phyloP scores from a whole-genome alignment of 169 alveolate genomes.

The Cryptosporidium tyzzeri region DNA sequence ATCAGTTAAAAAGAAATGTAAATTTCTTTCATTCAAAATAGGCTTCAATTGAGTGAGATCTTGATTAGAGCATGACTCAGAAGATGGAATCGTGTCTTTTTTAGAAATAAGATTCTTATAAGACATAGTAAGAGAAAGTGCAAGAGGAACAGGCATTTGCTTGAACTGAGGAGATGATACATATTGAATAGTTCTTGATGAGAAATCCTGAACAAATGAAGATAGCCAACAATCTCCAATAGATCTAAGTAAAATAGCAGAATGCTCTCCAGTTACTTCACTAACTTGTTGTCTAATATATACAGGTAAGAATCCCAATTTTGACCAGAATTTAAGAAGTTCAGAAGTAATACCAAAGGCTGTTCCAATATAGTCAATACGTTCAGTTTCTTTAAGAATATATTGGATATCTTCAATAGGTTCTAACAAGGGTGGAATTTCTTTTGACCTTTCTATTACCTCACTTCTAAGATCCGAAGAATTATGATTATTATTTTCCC shows the following conservation, averaged over 20 bases:
- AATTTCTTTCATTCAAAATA: slow-evolving; percentile 5
- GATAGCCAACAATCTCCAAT: slow-evolving; percentile 69
- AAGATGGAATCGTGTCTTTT: background rate
- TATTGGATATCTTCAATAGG: slow-evolving; percentile 32
- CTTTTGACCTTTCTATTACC: slow-evolving; percentile 28
- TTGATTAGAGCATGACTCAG: background rate
- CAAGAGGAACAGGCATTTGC: slow-evolving; percentile 30
- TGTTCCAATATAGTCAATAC: slow-evolving; percentile 96
- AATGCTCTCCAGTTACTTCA: slow-evolving; percentile 98
- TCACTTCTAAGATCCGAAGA: slow-evolving; percentile 23
- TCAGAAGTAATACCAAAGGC: slow-evolving; percentile 96
- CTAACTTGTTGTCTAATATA: slow-evolving; percentile 94
- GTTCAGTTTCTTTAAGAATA: slow-evolving; percentile 42
- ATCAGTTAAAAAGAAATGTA: slow-evolving; percentile 39
- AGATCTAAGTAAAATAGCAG: slow-evolving; percentile 91
- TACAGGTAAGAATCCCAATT: slow-evolving; percentile 91
- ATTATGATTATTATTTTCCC: background rate
- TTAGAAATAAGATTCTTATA: slow-evolving; percentile 12
- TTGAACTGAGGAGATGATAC: slow-evolving; percentile 59
- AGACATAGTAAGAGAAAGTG: slow-evolving; percentile 49
- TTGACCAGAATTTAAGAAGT: slow-evolving; percentile 95
- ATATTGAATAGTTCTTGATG: slow-evolving; percentile 65
- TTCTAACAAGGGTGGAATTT: slow-evolving; percentile 57
- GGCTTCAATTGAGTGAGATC: slow-evolving; percentile 4
- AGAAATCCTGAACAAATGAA: slow-evolving; percentile 48